Evolutionary conservation across 192 early-diverging fungal genomes (phyloP), one percentile per base, ranked within the genome.

Genomic region (Coemansia sp.): DNA sequence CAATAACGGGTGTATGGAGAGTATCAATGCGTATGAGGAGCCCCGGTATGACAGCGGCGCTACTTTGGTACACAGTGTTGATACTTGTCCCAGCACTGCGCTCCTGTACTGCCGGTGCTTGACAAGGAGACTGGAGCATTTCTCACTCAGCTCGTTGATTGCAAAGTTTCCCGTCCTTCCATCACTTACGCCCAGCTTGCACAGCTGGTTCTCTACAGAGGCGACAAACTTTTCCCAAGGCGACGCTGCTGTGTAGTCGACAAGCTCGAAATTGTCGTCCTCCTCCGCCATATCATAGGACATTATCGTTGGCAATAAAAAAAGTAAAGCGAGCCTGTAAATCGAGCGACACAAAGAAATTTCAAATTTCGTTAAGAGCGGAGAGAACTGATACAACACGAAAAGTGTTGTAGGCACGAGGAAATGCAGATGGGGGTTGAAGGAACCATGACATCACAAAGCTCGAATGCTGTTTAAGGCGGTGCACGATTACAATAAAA

Each of bases 231-330:
- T 77, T 58, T 92, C 91, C 84, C 88, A 90, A 43, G 84, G 77
- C 28, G 89, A 89, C 14, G 90, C 87, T 23, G 91, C 85, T 0
- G 89, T 91, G 76, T 92, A 91, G 76, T 91, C 89, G 8, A 91
- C 87, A 64, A 92, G 86, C 69, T 92, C 91, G 72, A 89, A 92
- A 66, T 80, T 84, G 42, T 92, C 91, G 70, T 91, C 89, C 66
- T 87, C 88, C 60, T 77, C 75, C 50, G 70, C 61, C 62, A 47
- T 67, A 50, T 64, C 53, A 32, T 57, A 57, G 26, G 53, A 33
- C 74, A 75, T 75, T 69, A 23, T 66, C 30, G 53, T 32, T 17
- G 3, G 13, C 9, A 57, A 57, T 3, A 14, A 32, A 5, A 16
- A 49, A 21, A 44, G 5, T 14, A 44, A 5, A 44, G 14, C 16